Base-by-base conservation (phyloP, 208 protist species). In the Wallacemonas rigidus region DNA sequence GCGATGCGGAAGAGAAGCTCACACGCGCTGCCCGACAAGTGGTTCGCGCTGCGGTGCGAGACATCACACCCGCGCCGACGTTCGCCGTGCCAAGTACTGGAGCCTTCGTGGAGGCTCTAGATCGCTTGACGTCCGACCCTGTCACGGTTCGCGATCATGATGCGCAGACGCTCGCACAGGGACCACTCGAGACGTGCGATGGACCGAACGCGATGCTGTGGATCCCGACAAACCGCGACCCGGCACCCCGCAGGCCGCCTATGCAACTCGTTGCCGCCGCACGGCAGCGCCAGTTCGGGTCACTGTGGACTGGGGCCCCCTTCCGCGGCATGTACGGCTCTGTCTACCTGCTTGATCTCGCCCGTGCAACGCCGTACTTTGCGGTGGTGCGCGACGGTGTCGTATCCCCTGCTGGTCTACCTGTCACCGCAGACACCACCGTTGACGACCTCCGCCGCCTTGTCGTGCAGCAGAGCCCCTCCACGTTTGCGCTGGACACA, bases 391-490 rank as follows among this genome's bases (percentile, higher is more conserved):
- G 68, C 53, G 12, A 36, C 43, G 40, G 55, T n/a, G 55, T 35
- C 5, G 17, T 72, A 9, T 35, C 55, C 12, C 39, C 68, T 26
- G 44, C 26, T 5, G 4, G 7, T 7, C 39, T 64, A 14, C 48
- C 56, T 17, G 40, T 64, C 47, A 48, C 53, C n/a, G 43, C 39
- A 40, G 53, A 47, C 26, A 63, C 48, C 44, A 17, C 45, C 41
- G 40, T 61, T 50, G 15, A 5, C 9, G 62, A 38, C 1, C 36
- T 76, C 45, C 39, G 51, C 7, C 47, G 48, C 12, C 58, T 70
- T 41, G 71, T 76, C 14, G 50, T 76, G 38, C 71, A 64, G 54
- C 71, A 70, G 44, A 60, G 44, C 45, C 12, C 35, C 2, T 60
- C 56, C 40, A 63, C 71, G 15, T 55, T 76, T 14, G 11, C 41